Evolutionary conservation across 768 basidiomycete species (phyloP).

Genomic region (Lactifluus piperatus): DNA sequence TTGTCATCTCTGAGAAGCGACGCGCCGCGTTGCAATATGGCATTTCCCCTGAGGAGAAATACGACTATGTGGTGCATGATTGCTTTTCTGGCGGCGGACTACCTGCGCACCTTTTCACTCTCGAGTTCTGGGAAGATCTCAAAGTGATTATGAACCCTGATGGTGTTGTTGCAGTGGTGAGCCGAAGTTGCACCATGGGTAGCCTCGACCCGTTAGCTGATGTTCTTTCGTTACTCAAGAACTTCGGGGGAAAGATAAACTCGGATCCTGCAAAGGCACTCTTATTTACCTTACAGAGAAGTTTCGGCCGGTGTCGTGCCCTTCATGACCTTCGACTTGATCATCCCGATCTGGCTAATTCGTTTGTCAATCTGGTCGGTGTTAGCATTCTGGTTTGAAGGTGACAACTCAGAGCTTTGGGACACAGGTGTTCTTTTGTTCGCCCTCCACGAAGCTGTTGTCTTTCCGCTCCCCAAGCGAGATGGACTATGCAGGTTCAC

Average conservation of each 20-base stretch:
- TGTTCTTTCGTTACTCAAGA: conserved; percentile 36
- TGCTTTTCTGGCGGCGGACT: conserved; percentile 94
- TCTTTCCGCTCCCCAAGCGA: conserved; percentile 46
- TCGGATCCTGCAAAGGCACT: conserved; percentile 60
- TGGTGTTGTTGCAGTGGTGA: conserved; percentile 75
- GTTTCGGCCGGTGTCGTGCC: conserved; percentile 72
- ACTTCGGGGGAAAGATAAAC: conserved; percentile 67
- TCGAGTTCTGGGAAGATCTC: conserved; percentile 75
- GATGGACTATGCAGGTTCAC: conserved; percentile 62
- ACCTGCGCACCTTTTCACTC: conserved; percentile 74
- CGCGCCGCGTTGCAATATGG: conserved; percentile 25
- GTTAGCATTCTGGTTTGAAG: not conserved
- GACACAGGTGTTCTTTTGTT: conserved; percentile 76
- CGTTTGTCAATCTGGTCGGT: conserved; percentile 70
- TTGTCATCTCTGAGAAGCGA: conserved; percentile 23
- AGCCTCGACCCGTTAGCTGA: not conserved
- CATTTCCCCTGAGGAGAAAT: conserved; percentile 29
- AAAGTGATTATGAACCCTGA: conserved; percentile 54
- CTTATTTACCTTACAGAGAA: conserved; percentile 54
- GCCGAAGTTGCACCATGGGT: conserved; percentile 24
- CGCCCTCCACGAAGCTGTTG: conserved; percentile 41
- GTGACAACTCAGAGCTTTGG: not conserved
- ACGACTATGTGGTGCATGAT: conserved; percentile 78
- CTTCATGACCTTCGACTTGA: conserved; percentile 62
- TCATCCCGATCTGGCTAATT: conserved; percentile 38